These are phyloP conservation scores for Elsinoe batatas DNA, from an alignment of 2,329 filamentous ascomycete species.

Conservation along the genomic window DNA sequence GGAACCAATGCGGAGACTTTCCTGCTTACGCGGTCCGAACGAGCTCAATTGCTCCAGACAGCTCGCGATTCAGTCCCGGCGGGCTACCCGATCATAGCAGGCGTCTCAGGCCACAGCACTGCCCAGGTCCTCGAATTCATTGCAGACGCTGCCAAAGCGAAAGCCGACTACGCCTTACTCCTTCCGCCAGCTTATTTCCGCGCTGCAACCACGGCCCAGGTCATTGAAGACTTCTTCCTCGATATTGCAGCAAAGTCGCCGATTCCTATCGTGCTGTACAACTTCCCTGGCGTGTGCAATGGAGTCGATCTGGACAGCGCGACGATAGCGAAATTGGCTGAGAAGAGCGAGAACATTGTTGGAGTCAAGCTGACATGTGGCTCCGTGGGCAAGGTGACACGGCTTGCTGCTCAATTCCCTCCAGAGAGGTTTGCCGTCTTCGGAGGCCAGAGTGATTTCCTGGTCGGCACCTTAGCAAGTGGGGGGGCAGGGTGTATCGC, in stretches of 20 bases:
- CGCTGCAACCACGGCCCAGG: constrained; percentile 32
- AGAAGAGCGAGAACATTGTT: constrained; percentile 46
- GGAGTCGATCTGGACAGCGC: constrained; percentile 60
- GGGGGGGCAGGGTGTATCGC: constrained; percentile 43
- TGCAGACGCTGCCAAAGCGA: constrained; percentile 31
- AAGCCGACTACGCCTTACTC: constrained; percentile 35
- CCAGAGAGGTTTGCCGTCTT: constrained; percentile 52
- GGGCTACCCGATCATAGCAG: constrained; percentile 35
- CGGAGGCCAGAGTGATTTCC: constrained; percentile 59
- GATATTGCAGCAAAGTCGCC: constrained; percentile 48
- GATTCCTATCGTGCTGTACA: constrained; percentile 60
- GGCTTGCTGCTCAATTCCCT: constrained; percentile 43
- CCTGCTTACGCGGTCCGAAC: constrained; percentile 35
- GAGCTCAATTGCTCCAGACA: constrained; percentile 22
- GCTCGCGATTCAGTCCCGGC: constrained; percentile 35
- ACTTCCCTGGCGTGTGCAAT: constrained; percentile 59
- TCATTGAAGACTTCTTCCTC: constrained; percentile 34
- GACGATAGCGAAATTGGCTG: constrained; percentile 46
- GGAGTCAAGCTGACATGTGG: constrained; percentile 58
- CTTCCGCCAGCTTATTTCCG: constrained; percentile 39
- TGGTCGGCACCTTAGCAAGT: constrained; percentile 41
- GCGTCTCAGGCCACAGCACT: constrained; percentile 35
- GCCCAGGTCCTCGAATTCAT: constrained; percentile 36
- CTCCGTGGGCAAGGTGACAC: constrained; percentile 51
- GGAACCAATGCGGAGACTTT: constrained; percentile 41